These are phyloP conservation scores for Pisolithus thermaeus DNA, from an alignment of 1,284 basidiomycete genomes.

Conservation along the genomic window DNA sequence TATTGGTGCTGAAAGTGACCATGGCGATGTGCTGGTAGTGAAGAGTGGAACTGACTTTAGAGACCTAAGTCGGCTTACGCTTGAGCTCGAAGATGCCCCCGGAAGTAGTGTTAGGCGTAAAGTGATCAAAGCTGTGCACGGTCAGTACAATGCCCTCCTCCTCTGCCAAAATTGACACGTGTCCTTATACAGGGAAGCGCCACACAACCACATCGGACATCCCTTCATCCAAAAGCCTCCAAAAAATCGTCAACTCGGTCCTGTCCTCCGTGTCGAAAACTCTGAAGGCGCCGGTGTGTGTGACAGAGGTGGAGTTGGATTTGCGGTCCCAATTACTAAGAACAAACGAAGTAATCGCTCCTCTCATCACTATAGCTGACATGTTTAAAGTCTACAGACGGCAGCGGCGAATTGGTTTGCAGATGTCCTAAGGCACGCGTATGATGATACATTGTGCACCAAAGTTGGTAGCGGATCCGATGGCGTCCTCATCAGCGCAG, in stretches of 20 bases:
- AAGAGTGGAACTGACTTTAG: constrained; percentile 93
- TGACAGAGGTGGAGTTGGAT: constrained; percentile 65
- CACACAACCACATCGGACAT: constrained; percentile 59
- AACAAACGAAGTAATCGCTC: constrained; percentile 49
- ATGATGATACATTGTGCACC: constrained; percentile 71
- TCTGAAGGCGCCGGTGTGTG: constrained; percentile 71
- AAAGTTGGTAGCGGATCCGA: constrained; percentile 64
- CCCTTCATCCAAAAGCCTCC: constrained; percentile 53
- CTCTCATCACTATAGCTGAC: background rate
- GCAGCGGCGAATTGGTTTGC: constrained; percentile 87
- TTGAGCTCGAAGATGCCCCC: constrained; percentile 61
- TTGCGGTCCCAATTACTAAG: constrained; percentile 73
- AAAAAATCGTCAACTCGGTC: constrained; percentile 58
- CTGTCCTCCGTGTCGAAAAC: constrained; percentile 69
- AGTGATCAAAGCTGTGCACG: constrained; percentile 60
- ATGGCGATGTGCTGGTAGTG: constrained; percentile 66
- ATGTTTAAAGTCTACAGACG: constrained; percentile 41
- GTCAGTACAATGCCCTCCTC: constrained; percentile 27
- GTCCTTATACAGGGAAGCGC: constrained; percentile 45
- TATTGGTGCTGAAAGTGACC: constrained; percentile 72
- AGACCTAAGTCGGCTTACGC: constrained; percentile 70
- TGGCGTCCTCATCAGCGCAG: constrained; percentile 79
- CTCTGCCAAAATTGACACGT: background rate
- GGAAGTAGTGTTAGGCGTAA: constrained; percentile 61
- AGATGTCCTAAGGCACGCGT: constrained; percentile 80